A percentile compares a stretch with the other conserved stretches of the same genome.
Conservation (phyloP, 768 basidiomycete genomes). For the Naganishia randhawae region DNA sequence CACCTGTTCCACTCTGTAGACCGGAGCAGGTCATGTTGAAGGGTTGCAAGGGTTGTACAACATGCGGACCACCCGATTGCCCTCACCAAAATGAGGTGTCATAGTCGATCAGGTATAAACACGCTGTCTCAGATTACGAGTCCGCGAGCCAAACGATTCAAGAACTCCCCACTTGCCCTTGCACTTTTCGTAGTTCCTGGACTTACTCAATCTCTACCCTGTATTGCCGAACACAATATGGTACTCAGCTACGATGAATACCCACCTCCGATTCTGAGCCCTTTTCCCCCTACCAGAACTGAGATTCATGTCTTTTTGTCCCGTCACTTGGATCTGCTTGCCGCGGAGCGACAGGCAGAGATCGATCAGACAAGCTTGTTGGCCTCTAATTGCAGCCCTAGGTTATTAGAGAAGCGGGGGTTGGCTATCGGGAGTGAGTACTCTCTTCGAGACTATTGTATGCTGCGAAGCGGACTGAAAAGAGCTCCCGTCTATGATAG, state of each 20-base stretch:
- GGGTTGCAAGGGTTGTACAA: not conserved
- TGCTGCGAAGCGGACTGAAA: conserved; percentile 57
- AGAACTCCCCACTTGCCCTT: not conserved
- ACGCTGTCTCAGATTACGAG: conserved; percentile 20
- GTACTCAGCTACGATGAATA: not conserved
- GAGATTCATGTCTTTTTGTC: conserved; percentile 39
- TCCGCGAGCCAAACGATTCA: not conserved
- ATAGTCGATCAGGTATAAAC: conserved; percentile 12
- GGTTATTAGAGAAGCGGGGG: conserved; percentile 81
- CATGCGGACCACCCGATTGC: not conserved
- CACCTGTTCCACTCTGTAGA: not conserved
- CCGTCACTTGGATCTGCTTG: conserved; percentile 56
- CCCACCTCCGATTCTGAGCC: conserved; percentile 27
- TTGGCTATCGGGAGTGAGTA: conserved; percentile 63
- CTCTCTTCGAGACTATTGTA: not conserved
- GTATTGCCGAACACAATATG: not conserved
- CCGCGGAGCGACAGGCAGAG: conserved; percentile 75
- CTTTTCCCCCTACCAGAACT: conserved; percentile 30
- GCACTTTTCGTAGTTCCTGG: not conserved
- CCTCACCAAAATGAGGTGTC: not conserved
- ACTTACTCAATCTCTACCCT: not conserved
- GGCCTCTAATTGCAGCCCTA: conserved; percentile 75
- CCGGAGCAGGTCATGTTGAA: not conserved
- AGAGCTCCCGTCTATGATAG: conserved; percentile 76
- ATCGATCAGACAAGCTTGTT: conserved; percentile 73